Conservation (phyloP, 345 rosid genomes). For the Laguncularia racemosa region DNA sequence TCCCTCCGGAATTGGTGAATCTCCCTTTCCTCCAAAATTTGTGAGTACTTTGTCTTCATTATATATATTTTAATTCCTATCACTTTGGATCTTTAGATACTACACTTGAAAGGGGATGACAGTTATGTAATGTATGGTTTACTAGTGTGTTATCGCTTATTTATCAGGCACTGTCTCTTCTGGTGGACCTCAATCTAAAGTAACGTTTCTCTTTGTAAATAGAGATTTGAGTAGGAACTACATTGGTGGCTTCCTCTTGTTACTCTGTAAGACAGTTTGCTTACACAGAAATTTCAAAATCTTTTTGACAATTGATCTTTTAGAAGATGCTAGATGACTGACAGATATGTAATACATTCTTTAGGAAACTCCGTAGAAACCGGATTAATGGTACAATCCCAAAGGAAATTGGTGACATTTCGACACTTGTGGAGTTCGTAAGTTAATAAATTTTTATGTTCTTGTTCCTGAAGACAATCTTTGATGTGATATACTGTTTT, state of each 20-base stretch:
- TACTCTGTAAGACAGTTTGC: conserved; percentile 34
- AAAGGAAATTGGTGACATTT: conserved; percentile 39
- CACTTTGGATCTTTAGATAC: too few species aligned
- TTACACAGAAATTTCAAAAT: not conserved
- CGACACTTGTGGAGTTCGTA: conserved; percentile 54
- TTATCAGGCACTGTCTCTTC: not conserved
- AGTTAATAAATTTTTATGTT: conserved; percentile 14
- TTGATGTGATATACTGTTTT: not conserved
- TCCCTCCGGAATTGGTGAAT: conserved; percentile 6
- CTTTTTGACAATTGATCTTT: not conserved
- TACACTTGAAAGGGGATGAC: too few species aligned
- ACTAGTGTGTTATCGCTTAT: not conserved
- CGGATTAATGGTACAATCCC: conserved; percentile 65
- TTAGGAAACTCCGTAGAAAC: conserved; percentile 56
- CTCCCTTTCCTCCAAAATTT: conserved; percentile 6
- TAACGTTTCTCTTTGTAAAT: conserved; percentile 7
- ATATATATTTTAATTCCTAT: too few species aligned
- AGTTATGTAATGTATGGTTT: too few species aligned
- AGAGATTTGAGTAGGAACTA: conserved; percentile 77
- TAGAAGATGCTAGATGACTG: not conserved
- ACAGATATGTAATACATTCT: not conserved
- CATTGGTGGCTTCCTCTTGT: conserved; percentile 51
- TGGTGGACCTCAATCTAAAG: not conserved
- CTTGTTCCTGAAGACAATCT: not conserved
- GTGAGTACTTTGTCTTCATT: too few species aligned